Evolutionary conservation across 2,329 filamentous ascomycete species (phyloP), one percentile per base, ranked within the genome.

Genomic region (Fusarium proliferatum): DNA sequence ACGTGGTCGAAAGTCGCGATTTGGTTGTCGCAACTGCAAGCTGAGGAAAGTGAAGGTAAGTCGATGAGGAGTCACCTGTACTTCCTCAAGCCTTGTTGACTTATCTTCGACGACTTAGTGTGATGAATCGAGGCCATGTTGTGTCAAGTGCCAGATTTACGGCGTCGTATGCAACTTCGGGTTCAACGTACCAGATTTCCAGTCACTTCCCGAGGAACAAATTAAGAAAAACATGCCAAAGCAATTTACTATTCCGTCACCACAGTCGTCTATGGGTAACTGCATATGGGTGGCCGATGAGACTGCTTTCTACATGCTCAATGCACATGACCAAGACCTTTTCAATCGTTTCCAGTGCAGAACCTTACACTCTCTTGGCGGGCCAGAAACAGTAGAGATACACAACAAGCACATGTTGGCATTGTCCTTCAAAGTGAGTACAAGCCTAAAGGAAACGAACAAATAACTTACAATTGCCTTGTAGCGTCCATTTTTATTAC

Each of bases 401-500:
- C 5, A 38, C 23, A 26, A 21, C 3, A 16, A 17, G 2, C 23
- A 9, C 2, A 11, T 53, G 9, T 3, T 53, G 16, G 49, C 15
- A 17, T 3, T 53, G 6, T 53, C 49, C 15, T 38, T 53, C 3
- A 4, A 36, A 11, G 49, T 53, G 11, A 26, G 49, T 28, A 19
- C 5, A 21, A 15, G 0, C 11, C 17, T 2, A 6, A 2, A 23
- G 10, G 19, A 16, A 9, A 10, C 3, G 12, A 15, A 23, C 0
- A 0, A 23, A 2, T 2, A 34, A 9, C 33, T 53, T 21, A 53
- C 3, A 15, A 5, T 16, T 26, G 0, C 3, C 9, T 15, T 16
- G 2, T 3, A 53, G 49, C 4, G 12, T 16, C 33, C 49, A 28
- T 53, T 38, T 15, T 5, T 53, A 21, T 21, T 26, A 0, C 49